Base-by-base conservation (phyloP, 2,329 filamentous ascomycete species). In the Aulographum hederae region DNA sequence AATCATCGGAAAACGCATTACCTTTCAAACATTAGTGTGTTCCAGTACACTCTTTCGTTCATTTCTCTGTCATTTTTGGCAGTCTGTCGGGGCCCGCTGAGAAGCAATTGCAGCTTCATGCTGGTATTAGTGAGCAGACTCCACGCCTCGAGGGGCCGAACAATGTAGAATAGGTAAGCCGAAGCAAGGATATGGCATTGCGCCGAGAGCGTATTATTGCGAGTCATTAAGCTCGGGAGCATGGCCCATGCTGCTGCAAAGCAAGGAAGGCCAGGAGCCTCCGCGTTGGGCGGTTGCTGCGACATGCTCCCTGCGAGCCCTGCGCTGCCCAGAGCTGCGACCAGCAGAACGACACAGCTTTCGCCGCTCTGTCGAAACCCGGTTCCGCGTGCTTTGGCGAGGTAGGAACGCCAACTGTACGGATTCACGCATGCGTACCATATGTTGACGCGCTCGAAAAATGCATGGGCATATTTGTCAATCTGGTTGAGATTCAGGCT, bases 341-440 rank as follows among this genome's bases (percentile, higher is more conserved):
- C 79, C 6, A 89, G 61, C 25, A 86, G 59, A 11, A 85, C 79
- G 39, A 86, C 76, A 43, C 80, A 89, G 46, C 78, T 85, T 45
- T 86, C 79, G 0, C 78, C 72, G 1, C 80, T 79, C 42, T 82
- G 75, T 23, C 75, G 67, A 41, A 86, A 85, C 1, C 76, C 73
- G 40, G 76, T 76, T 2, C 76, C 76, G 5, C 84, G 62, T 0
- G 80, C 80, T 4, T 67, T 76, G 18, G 73, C 69, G 47, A 85
- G 85, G 47, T 82, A 75, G 37, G 65, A 71, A 26, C 68, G 63
- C 79, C 80, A 89, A 2, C 73, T 78, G 49, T 79, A 79, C 1
- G 79, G 79, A 46, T 84, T 85, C 20, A 89, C 78, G 42, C 78
- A 82, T 6, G 80, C 79, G 44, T 86, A 86, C 76, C 80, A 86